Percentiles rank a stretch among this genome's conserved stretches.
phyloP scores from a whole-genome alignment of 371 early-diverging fungal genomes.

The Thermomucor indicae-seudaticae region DNA sequence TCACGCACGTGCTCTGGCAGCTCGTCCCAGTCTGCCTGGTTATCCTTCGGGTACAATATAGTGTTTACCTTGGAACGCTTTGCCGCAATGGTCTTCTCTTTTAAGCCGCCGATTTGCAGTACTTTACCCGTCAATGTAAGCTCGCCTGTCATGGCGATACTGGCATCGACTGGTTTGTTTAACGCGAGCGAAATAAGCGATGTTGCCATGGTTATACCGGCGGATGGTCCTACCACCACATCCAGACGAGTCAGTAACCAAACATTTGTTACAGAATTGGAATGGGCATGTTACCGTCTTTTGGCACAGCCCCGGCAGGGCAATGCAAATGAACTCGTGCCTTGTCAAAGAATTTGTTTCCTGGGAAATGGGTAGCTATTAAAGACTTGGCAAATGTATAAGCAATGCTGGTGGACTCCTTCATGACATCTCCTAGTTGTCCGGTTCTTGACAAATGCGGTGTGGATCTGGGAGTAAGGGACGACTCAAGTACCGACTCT shows the following conservation, averaged over 20 bases:
- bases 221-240: constrained; percentile 88
- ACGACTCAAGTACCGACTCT: constrained; percentile 87
- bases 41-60: constrained; percentile 88
- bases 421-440: constrained; percentile 98
- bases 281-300: constrained; percentile 76
- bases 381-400: constrained; percentile 89
- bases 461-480: constrained; percentile 54
- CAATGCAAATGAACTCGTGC: constrained; percentile 93
- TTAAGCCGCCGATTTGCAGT: constrained; percentile 94
- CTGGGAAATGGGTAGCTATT: constrained; percentile 67
- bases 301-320: constrained; percentile 97
- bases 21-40: constrained; percentile 93
- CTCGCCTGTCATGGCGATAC: constrained; percentile 98
- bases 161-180: constrained; percentile 64
- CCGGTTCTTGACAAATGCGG: constrained; percentile 80
- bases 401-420: constrained; percentile 93
- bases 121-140: constrained; percentile 95
- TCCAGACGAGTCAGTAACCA: not conserved
- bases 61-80: constrained; percentile 88
- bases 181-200: constrained; percentile 89
- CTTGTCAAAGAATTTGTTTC: constrained; percentile 87
- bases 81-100: constrained; percentile 97
- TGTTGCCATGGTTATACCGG: constrained; percentile 95
- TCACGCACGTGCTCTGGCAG: constrained; percentile 88
- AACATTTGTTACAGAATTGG: not conserved